Percentiles rank a stretch among this genome's conserved stretches.
phyloP scores from a whole-genome alignment of 208 protist genomes.

The Acanthamoeba royreba region DNA sequence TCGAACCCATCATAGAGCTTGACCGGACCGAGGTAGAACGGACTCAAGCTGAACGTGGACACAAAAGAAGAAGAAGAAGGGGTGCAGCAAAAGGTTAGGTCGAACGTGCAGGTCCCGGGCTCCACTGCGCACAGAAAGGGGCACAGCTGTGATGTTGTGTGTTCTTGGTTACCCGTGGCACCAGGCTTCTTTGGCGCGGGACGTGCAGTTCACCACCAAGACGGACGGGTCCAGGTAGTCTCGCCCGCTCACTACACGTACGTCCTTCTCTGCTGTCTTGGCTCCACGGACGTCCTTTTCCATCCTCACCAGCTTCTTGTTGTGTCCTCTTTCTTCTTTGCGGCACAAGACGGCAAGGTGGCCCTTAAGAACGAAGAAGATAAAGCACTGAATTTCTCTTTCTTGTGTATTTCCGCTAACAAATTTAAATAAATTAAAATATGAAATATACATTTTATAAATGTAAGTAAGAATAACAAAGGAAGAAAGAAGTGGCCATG shows the following conservation, averaged over 20 bases:
- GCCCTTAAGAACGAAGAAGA: too few relatives aligned
- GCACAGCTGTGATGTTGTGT: not conserved
- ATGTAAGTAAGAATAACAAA: too few relatives aligned
- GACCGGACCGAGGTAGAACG: constrained; percentile 41
- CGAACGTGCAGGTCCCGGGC: too few relatives aligned
- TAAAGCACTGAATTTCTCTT: too few relatives aligned
- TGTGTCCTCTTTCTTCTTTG: not conserved
- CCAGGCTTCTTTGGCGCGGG: not conserved
- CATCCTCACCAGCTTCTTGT: not conserved
- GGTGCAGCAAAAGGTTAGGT: not conserved
- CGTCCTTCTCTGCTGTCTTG: not conserved
- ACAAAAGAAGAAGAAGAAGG: not conserved
- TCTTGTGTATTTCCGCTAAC: not conserved
- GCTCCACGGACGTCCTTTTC: not conserved
- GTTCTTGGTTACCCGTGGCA: not conserved
- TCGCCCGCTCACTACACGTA: not conserved
- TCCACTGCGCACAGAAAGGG: not conserved
- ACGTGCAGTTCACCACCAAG: not conserved
- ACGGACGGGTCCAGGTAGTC: not conserved
- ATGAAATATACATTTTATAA: too few relatives aligned
- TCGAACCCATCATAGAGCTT: not conserved
- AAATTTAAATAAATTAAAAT: too few relatives aligned
- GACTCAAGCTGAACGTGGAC: not conserved
- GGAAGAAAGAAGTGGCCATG: too few relatives aligned
- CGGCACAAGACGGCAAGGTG: too few relatives aligned